Conservation (phyloP, 192 early-diverging fungal genomes). For the Endogone sp. region DNA sequence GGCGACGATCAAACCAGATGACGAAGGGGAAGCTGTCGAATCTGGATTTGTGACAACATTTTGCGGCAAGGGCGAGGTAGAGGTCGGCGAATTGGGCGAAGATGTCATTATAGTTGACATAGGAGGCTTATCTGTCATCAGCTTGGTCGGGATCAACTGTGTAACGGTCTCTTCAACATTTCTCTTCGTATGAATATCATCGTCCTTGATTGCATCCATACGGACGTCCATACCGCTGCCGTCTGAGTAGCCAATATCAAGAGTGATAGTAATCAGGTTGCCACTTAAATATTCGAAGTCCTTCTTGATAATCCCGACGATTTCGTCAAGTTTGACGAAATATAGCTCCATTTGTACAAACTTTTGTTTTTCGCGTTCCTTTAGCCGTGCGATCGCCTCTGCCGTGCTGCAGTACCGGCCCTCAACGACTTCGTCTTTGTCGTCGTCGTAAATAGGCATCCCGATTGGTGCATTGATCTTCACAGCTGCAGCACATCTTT, state of each 20-base stretch:
- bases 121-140: not conserved
- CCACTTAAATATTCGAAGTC: slow-evolving; percentile 63
- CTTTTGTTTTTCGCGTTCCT: slow-evolving; percentile 56
- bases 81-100: not conserved
- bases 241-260: slow-evolving; percentile 58
- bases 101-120: not conserved
- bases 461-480: slow-evolving; percentile 26
- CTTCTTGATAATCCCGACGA: slow-evolving; percentile 53
- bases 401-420: not conserved
- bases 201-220: not conserved
- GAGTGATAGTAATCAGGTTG: slow-evolving; percentile 61
- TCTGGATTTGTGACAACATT: too few relatives aligned
- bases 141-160: too few relatives aligned
- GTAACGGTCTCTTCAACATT: not conserved
- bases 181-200: not conserved
- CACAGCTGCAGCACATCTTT: slow-evolving; percentile 36
- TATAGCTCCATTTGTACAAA: slow-evolving; percentile 56
- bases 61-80: not conserved
- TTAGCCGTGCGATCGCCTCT: slow-evolving; percentile 33
- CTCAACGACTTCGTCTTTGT: slow-evolving; percentile 14
- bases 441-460: slow-evolving; percentile 25
- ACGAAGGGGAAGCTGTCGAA: too few relatives aligned
- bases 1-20: not conserved
- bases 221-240: slow-evolving; percentile 23
- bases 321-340: slow-evolving; percentile 64